These are phyloP conservation scores for Parietaria judaica DNA, from an alignment of 306 rosid genomes.

Conservation along the genomic window DNA sequence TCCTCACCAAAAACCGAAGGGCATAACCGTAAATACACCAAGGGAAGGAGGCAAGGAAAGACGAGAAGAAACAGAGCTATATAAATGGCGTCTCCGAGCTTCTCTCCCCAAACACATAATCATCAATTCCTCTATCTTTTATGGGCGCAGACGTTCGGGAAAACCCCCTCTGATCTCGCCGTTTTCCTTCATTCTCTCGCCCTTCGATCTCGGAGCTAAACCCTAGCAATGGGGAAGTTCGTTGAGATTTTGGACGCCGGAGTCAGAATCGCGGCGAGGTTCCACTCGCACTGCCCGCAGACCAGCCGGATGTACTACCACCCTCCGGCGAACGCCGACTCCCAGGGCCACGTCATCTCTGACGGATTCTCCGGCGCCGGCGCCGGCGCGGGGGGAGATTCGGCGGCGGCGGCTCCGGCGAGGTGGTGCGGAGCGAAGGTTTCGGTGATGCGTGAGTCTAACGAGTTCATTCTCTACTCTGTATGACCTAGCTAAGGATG, in stretches of 20 bases:
- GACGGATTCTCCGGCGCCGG: slow-evolving; percentile 6
- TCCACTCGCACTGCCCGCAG: slow-evolving; percentile 56
- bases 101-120: neutral
- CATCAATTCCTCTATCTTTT: neutral
- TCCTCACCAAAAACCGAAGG: no score
- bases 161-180: neutral
- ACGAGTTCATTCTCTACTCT: slow-evolving; percentile 49
- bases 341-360: neutral
- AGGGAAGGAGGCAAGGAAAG: neutral
- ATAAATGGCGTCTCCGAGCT: neutral
- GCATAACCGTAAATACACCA: neutral
- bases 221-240: slow-evolving; percentile 36
- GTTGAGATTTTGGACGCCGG: slow-evolving; percentile 54
- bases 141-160: slow-evolving; percentile 15
- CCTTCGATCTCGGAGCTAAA: neutral
- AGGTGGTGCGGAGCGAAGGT: slow-evolving; percentile 24
- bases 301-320: slow-evolving; percentile 65
- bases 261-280: slow-evolving; percentile 41
- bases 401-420: slow-evolving; percentile 2
- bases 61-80: neutral
- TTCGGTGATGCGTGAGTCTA: slow-evolving; percentile 1
- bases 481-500: slow-evolving; percentile 19
- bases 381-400: neutral
- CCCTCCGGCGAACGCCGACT: slow-evolving; percentile 27
- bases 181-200: neutral